phyloP scores from a whole-genome alignment of 225 moss, liverwort and hornwort genomes.

The Asterella californica region DNA sequence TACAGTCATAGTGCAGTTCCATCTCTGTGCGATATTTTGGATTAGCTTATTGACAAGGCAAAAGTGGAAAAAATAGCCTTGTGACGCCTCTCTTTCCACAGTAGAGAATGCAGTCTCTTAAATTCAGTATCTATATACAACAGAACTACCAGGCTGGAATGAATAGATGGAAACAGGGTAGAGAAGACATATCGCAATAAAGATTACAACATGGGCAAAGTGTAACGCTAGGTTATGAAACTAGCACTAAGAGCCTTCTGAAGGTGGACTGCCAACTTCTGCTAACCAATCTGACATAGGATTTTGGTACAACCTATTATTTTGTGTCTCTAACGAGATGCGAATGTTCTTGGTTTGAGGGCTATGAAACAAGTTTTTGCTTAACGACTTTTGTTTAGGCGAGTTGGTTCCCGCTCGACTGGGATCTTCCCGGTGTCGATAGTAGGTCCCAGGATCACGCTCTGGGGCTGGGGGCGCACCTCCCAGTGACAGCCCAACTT shows the following conservation, averaged over 20 bases:
- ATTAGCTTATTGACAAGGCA: constrained; percentile 1
- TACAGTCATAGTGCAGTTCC: not conserved
- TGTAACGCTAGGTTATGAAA: not conserved
- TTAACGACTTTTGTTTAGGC: constrained; percentile 27
- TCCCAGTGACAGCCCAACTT: constrained; percentile 30
- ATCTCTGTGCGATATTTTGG: constrained; percentile 5
- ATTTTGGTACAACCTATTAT: constrained; percentile 43
- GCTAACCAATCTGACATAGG: constrained; percentile 47
- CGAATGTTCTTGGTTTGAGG: constrained; percentile 29
- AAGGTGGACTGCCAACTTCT: constrained; percentile 47
- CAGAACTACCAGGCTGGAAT: constrained; percentile 32
- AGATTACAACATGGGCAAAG: constrained; percentile 10
- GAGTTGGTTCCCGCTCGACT: constrained; percentile 40
- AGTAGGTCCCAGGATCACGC: constrained; percentile 18
- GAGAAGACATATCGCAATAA: constrained; percentile 5
- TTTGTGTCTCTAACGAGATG: constrained; percentile 23
- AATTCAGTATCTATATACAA: constrained; percentile 28
- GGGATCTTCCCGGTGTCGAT: constrained; percentile 31
- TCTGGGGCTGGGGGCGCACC: constrained; percentile 18
- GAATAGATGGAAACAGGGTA: constrained; percentile 21
- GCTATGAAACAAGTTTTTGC: constrained; percentile 25
- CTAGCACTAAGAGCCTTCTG: constrained; percentile 26
- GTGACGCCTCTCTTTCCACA: constrained; percentile 1
- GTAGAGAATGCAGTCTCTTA: constrained; percentile 23
- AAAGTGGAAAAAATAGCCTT: constrained; percentile 16